phyloP scores from a whole-genome alignment of 2,329 filamentous ascomycete genomes.

The Aspergillus fructus region DNA sequence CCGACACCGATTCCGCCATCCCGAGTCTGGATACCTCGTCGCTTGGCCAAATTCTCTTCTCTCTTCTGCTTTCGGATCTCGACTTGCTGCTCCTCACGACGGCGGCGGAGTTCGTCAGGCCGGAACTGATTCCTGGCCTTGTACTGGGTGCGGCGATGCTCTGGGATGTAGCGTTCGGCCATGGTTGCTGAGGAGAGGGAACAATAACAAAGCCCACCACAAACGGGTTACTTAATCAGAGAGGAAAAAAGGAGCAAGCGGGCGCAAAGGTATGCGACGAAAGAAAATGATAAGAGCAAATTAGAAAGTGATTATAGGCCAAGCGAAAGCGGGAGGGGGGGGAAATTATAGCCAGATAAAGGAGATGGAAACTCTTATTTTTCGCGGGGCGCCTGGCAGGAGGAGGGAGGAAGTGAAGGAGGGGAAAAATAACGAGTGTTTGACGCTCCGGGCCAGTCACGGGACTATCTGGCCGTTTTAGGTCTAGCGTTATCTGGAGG shows the following conservation, averaged over 20 bases:
- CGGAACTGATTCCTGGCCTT: constrained; percentile 99
- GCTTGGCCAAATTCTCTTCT: constrained; percentile 98
- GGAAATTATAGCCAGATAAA: constrained; percentile 9
- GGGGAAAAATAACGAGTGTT: constrained; percentile 25
- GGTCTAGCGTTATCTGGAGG: constrained; percentile 10
- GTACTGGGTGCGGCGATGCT: constrained; percentile 98
- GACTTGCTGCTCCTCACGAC: constrained; percentile 98
- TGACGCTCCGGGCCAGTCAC: constrained; percentile 16
- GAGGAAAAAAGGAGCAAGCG: constrained; percentile 15
- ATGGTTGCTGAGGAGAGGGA: constrained; percentile 56
- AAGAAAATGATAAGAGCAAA: constrained; percentile 16
- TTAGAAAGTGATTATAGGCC: constrained; percentile 22
- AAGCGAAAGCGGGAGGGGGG: constrained; percentile 12
- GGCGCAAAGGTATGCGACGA: constrained; percentile 15
- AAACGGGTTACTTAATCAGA: constrained; percentile 15
- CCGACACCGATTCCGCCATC: constrained; percentile 60
- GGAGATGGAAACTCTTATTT: constrained; percentile 9
- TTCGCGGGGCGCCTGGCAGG: constrained; percentile 7
- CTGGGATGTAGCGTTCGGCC: constrained; percentile 98
- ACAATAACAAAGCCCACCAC: constrained; percentile 33
- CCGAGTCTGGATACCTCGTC: constrained; percentile 84
- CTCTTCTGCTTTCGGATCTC: constrained; percentile 98
- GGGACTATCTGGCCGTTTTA: constrained; percentile 19
- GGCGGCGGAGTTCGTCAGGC: constrained; percentile 96
- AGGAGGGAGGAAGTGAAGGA: constrained; percentile 16